Percentiles rank a stretch among this genome's conserved stretches.
Evolutionary conservation across 176 grass and related monocot species (phyloP).

Genomic region (Tuctoria greenei): DNA sequence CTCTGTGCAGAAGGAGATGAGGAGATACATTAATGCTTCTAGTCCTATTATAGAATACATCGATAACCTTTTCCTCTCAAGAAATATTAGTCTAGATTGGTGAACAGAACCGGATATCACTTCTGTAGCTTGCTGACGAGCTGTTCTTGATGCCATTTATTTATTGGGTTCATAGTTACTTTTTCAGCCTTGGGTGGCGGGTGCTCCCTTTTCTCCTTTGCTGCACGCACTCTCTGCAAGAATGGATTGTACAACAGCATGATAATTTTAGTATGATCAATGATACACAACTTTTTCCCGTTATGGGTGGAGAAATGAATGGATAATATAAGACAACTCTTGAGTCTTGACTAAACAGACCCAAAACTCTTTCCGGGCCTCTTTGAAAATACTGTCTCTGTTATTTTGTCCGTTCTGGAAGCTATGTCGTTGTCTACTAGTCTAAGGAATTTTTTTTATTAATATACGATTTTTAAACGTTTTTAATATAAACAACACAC

Average conservation of each 20-base stretch:
- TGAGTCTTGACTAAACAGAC: background rate
- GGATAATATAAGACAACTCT: background rate
- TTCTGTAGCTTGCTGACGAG: conserved; percentile 24
- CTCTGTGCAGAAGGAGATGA: conserved; percentile 87
- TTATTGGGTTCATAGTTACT: conserved; percentile 32
- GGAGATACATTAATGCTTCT: conserved; percentile 84
- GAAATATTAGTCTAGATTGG: conserved; percentile 91
- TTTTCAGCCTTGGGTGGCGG: conserved; percentile 46
- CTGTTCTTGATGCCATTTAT: conserved; percentile 37
- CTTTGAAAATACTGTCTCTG: no score
- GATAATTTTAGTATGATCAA: conserved; percentile 37
- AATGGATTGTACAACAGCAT: conserved; percentile 32
- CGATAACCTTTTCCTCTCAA: conserved; percentile 87
- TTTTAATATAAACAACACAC: no score
- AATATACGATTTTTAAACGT: no score
- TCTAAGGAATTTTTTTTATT: no score
- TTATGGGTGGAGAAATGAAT: background rate
- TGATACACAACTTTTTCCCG: background rate
- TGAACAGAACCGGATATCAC: conserved; percentile 48
- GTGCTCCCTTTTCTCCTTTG: conserved; percentile 28
- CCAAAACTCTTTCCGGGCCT: no score
- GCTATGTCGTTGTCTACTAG: no score
- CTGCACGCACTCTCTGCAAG: conserved; percentile 20
- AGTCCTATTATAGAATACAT: conserved; percentile 89
- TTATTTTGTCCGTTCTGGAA: no score